Evolutionary conservation across 2,329 filamentous ascomycete genomes (phyloP).

Genomic region (Aspergillus ustus): DNA sequence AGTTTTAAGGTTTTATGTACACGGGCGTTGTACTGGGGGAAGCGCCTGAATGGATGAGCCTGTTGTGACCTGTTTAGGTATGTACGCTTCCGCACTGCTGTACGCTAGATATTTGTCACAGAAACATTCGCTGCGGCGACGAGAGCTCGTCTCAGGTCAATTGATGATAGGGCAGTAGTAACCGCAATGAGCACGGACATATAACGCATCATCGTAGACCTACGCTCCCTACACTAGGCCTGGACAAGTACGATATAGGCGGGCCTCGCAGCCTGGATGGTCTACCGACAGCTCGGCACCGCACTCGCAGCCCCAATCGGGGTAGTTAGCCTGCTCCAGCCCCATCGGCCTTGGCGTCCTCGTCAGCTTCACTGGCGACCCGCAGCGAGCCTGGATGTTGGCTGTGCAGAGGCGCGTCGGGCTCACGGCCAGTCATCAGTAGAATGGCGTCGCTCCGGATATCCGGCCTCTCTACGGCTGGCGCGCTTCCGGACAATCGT

Average conservation of each 20-base stretch:
- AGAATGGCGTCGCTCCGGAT: too few species aligned
- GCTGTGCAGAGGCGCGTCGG: conserved; percentile 33
- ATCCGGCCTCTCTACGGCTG: too few species aligned
- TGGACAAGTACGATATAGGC: conserved; percentile 18
- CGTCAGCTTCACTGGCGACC: conserved; percentile 29
- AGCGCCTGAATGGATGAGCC: neutral
- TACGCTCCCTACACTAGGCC: conserved; percentile 12
- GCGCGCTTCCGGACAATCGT: too few species aligned
- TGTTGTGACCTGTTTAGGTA: conserved; percentile 19
- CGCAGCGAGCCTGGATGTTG: conserved; percentile 24
- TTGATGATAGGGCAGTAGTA: conserved; percentile 8
- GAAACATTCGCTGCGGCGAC: conserved; percentile 14
- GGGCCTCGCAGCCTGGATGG: conserved; percentile 14
- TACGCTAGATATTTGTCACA: conserved; percentile 11
- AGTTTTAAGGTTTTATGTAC: too few species aligned
- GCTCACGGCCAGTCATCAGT: conserved; percentile 25
- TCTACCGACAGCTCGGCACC: conserved; percentile 13
- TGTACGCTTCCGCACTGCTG: conserved; percentile 15
- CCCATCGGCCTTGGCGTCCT: conserved; percentile 25
- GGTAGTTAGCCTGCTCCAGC: conserved; percentile 25
- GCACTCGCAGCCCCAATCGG: conserved; percentile 14
- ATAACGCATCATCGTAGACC: conserved; percentile 16
- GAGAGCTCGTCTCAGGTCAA: conserved; percentile 1
- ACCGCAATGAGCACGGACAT: conserved; percentile 24
- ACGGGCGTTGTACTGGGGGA: conserved; percentile 15